Base-by-base conservation (phyloP, 768 basidiomycete species). In the Kwoniella sp. region DNA sequence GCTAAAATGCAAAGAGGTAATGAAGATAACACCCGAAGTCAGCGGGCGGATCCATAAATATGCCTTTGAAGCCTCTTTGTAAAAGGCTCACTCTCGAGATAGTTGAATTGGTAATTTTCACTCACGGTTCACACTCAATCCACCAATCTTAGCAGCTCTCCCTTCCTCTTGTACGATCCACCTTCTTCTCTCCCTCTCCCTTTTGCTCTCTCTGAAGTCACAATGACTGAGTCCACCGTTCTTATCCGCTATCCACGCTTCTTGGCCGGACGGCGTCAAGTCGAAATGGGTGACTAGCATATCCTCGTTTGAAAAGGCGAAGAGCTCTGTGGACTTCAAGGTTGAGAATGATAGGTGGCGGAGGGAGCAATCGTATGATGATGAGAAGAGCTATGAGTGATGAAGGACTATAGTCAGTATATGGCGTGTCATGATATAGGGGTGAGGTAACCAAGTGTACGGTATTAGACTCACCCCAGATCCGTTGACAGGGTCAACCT, bases 321-420 rank as follows among this genome's bases (percentile, higher is more conserved):
- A 77, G 33, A 81, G 60, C 56, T 82, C 81, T 24, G 70, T 70
- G 22, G 80, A 81, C 22, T 60, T 63, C 33, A 77, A 69, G 7
- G 71, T 75, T 21, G 74, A 55, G 52, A 83, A 78, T 55, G 80
- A 72, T 51, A 82, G 68, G 1, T 62, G 60, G 3, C 83, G 80
- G 9, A 83, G 57, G 1, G 83, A 79, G 46, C 76, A 78, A 67
- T 83, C 83, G 72, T 83, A 83, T 0, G 79, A 78, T 0, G 78
- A 69, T 0, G 82, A 72, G 67, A 74, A 81, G 17, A 83, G 68
- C 77, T 82, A 56, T 1, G 21, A 22, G 12, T 8, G 21, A 25
- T 22, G 22, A 21, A 63, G 9, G 60, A 19, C 21, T 15, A 36
- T 22, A n/a, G 24, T 58, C 40, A 58, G 46, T 26, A 4, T 40